These are phyloP conservation scores for Reutealis trisperma DNA, from an alignment of 345 rosid genomes.

Conservation along the genomic window DNA sequence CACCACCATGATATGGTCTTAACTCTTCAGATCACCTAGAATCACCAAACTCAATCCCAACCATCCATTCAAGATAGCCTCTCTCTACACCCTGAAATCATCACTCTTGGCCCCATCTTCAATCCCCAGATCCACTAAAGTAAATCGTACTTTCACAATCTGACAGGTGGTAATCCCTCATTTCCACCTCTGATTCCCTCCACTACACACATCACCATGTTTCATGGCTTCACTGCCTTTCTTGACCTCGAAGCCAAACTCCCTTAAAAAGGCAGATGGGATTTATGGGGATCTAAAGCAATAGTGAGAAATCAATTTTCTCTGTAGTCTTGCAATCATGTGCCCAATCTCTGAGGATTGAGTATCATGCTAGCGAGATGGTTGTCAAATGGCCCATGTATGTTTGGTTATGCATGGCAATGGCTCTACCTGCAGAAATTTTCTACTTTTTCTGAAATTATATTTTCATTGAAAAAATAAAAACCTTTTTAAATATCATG, in stretches of 20 bases:
- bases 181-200: background rate
- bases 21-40: background rate
- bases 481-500: too few species aligned
- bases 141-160: background rate
- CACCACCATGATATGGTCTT: background rate
- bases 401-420: background rate
- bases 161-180: background rate
- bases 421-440: background rate
- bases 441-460: background rate
- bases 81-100: background rate
- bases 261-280: background rate
- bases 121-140: background rate
- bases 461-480: background rate
- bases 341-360: background rate
- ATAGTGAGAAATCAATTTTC: too few species aligned
- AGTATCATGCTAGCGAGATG: background rate
- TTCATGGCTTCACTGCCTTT: background rate
- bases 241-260: background rate
- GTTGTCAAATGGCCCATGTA: background rate
- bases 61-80: background rate
- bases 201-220: background rate
- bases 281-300: background rate
- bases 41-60: background rate
- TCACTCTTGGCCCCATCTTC: background rate
- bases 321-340: background rate